Evolutionary conservation across 163 green algal species (phyloP).

Genomic region (Chlorella variabilis): DNA sequence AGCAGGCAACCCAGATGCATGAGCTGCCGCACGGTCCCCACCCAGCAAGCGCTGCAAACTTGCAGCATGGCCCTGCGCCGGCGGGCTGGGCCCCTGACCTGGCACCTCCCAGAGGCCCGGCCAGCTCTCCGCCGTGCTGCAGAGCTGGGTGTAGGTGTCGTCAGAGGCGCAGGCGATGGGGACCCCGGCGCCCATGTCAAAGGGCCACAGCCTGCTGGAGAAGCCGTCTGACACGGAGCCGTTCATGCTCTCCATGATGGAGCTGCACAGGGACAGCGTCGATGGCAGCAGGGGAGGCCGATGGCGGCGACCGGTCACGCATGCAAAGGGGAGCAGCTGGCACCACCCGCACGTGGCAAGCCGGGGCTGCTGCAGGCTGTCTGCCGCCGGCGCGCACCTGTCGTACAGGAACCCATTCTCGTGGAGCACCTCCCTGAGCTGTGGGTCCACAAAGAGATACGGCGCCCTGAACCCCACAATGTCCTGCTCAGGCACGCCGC

Average conservation of each 20-base stretch:
- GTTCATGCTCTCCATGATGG: background rate
- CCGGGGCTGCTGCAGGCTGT: background rate
- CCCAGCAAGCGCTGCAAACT: too few species aligned
- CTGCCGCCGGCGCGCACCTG: background rate
- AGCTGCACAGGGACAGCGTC: background rate
- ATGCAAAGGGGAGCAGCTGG: too few species aligned
- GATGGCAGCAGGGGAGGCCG: background rate
- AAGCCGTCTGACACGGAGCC: background rate
- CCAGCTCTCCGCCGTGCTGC: background rate
- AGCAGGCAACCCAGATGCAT: background rate
- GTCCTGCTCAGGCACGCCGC: background rate
- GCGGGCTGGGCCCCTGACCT: too few species aligned
- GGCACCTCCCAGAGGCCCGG: constrained; percentile 31
- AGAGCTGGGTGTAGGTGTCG: background rate
- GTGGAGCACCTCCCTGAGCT: constrained; percentile 6
- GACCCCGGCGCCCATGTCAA: constrained; percentile 44
- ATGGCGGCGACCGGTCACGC: too few species aligned
- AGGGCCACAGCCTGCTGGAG: constrained; percentile 30
- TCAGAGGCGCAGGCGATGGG: constrained; percentile 27
- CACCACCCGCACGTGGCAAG: too few species aligned
- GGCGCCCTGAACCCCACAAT: constrained; percentile 26
- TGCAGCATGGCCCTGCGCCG: too few species aligned
- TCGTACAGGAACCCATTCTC: constrained; percentile 17
- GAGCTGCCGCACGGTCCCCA: background rate
- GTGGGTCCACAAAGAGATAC: background rate